Evolutionary conservation across 345 rosid genomes (phyloP).

Genomic region (Gossypium herbaceum): DNA sequence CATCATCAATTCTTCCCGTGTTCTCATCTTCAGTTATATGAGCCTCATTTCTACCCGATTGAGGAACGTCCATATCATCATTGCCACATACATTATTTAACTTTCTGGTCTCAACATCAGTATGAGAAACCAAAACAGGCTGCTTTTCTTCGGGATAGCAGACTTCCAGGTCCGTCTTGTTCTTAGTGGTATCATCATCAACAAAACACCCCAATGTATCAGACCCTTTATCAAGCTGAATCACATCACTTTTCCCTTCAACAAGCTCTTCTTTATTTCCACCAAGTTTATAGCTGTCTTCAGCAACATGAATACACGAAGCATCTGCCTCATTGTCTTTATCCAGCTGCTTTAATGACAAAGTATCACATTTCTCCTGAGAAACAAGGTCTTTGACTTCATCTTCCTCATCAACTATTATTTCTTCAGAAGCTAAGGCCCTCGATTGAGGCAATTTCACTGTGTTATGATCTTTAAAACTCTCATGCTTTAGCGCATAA

Average conservation of each 20-base stretch:
- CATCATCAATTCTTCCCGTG: background rate
- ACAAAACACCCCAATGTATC: background rate
- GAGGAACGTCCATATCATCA: slow-evolving; percentile 25
- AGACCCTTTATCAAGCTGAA: slow-evolving; percentile 10
- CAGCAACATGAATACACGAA: slow-evolving; percentile 9
- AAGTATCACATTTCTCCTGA: slow-evolving; percentile 15
- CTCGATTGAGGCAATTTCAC: slow-evolving; percentile 21
- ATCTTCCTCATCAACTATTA: slow-evolving; percentile 21
- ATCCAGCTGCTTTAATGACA: slow-evolving; percentile 14
- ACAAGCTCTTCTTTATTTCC: slow-evolving; percentile 17
- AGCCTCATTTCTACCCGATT: slow-evolving; percentile 17
- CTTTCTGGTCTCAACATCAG: background rate
- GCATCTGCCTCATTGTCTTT: slow-evolving; percentile 20
- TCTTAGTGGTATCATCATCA: slow-evolving; percentile 7
- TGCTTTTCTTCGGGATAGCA: slow-evolving; percentile 18
- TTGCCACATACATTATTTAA: slow-evolving; percentile 10
- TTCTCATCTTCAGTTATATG: slow-evolving; percentile 21
- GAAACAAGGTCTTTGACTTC: slow-evolving; percentile 26
- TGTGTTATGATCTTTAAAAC: slow-evolving; percentile 36
- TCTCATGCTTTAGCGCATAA: slow-evolving; percentile 32
- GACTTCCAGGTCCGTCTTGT: slow-evolving; percentile 17
- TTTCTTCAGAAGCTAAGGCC: slow-evolving; percentile 23
- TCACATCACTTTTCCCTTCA: slow-evolving; percentile 25
- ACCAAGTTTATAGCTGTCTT: background rate
- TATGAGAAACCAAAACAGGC: slow-evolving; percentile 16